A percentile compares a stretch with the other conserved stretches of the same genome.
Evolutionary conservation across 306 rosid species (phyloP).

Genomic region (Betula pendula): DNA sequence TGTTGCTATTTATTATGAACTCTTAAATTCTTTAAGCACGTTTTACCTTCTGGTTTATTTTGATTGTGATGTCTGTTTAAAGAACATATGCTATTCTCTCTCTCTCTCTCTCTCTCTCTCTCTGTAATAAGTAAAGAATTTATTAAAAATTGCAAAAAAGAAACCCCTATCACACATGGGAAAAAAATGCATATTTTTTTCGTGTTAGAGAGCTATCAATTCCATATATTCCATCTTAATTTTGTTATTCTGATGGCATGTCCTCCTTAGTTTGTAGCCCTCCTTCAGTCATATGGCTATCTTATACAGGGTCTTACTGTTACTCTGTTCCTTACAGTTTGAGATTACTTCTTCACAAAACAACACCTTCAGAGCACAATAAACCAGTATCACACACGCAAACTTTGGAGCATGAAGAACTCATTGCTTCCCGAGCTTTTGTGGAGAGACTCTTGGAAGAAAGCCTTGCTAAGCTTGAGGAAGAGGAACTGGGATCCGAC

Average conservation of each 20-base stretch:
- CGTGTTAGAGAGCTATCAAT: not conserved
- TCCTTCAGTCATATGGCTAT: not conserved
- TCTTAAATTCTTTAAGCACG: not conserved
- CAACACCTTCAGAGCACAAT: constrained; percentile 57
- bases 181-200: not conserved
- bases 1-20: not conserved
- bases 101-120: not conserved
- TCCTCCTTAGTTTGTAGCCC: not conserved
- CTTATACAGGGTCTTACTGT: constrained; percentile 20
- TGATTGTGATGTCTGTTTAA: not conserved
- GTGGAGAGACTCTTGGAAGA: constrained; percentile 70
- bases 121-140: not conserved
- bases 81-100: not conserved
- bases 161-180: not conserved
- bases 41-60: not conserved
- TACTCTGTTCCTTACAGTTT: constrained; percentile 54
- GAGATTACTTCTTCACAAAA: constrained; percentile 79
- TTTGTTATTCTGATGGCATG: not conserved
- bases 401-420: constrained; percentile 58
- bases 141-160: not conserved
- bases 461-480: constrained; percentile 74
- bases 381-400: constrained; percentile 44
- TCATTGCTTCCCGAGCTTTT: constrained; percentile 51
- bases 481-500: constrained; percentile 58
- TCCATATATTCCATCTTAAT: not conserved